Evolutionary conservation across 2,329 filamentous ascomycete species (phyloP), one percentile per base, ranked within the genome.

Genomic region (Alternaria infectoria): DNA sequence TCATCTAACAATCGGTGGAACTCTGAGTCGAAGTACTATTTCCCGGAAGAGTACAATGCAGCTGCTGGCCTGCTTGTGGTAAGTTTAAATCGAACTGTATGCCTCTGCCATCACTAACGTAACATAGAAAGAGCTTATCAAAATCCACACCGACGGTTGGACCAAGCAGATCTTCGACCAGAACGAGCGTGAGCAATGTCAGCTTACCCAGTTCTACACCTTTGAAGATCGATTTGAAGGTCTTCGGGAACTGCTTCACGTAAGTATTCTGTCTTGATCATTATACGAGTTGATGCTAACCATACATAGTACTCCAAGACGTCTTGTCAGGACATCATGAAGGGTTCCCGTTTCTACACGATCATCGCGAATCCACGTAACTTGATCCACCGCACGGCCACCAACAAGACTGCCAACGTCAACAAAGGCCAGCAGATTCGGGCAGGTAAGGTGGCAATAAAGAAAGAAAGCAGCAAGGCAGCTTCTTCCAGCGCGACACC

Each of bases 311-410:
- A 25, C 17, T 67, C 66, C 2, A 67, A 69, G 59, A 55, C 45
- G 7, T 59, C 59, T 3, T 67, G 64, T n/a, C 50, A 52, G 5
- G 59, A 67, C 3, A 21, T 67, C 9, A 17, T 69, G 51, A 76
- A 69, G 21, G 28, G 51, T 17, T 60, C 62, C n/a, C 59, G 59
- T 3, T 43, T 65, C 15, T 45, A 46, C 11, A 32, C 61, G 0
- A 36, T 64, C 12, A 32, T 67, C 13, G 66, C 64, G 6, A 64
- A 67, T 12, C 66, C 66, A 0, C 23, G 23, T 4, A 45, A 40
- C 12, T 40, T 69, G 6, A 47, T 47, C 12, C 21, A 19, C 5
- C 64, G 64, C 55, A 63, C 64, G 5, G 30, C 19, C 9, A 64
- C 46, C 49, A 69, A 69, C 57, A 47, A 55, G 21, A 30, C 12